Evolutionary conservation across 169 alveolate genomes (phyloP).

Genomic region (Plasmodium coatneyi): DNA sequence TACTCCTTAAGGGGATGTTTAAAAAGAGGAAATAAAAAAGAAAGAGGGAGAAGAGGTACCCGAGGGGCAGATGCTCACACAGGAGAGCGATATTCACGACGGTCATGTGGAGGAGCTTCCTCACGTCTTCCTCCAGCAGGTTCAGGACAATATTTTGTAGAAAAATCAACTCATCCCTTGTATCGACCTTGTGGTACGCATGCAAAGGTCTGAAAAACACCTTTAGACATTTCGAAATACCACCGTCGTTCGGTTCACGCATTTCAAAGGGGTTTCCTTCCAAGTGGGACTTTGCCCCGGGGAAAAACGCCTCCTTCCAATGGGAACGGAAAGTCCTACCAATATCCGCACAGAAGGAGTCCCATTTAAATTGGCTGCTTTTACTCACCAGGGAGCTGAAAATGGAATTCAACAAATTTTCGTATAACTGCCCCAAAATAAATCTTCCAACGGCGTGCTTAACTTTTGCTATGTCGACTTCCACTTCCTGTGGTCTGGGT

Average conservation of each 20-base stretch:
- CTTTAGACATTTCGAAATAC: not conserved
- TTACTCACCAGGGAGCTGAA: slow-evolving; percentile 3
- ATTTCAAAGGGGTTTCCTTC: not conserved
- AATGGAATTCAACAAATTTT: slow-evolving; percentile 8
- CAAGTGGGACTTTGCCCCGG: not conserved
- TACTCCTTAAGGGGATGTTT: not conserved
- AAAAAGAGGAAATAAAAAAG: slow-evolving; percentile 48
- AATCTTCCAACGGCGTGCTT: not conserved
- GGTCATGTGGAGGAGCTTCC: slow-evolving; percentile 13
- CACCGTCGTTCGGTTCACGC: not conserved
- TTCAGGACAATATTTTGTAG: not conserved
- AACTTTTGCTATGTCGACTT: not conserved
- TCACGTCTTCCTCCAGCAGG: slow-evolving; percentile 15
- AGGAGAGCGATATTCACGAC: slow-evolving; percentile 13
- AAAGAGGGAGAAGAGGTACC: slow-evolving; percentile 31
- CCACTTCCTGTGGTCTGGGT: not conserved
- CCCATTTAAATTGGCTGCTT: not conserved
- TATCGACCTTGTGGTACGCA: not conserved
- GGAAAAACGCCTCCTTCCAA: not conserved
- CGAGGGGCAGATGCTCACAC: slow-evolving; percentile 8
- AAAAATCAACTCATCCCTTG: not conserved
- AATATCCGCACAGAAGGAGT: not conserved
- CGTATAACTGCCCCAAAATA: slow-evolving; percentile 25
- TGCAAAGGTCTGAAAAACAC: not conserved
- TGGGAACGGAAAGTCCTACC: not conserved